Base-by-base conservation (phyloP, 371 early-diverging fungal species). In the Rhizopus stolonifer region DNA sequence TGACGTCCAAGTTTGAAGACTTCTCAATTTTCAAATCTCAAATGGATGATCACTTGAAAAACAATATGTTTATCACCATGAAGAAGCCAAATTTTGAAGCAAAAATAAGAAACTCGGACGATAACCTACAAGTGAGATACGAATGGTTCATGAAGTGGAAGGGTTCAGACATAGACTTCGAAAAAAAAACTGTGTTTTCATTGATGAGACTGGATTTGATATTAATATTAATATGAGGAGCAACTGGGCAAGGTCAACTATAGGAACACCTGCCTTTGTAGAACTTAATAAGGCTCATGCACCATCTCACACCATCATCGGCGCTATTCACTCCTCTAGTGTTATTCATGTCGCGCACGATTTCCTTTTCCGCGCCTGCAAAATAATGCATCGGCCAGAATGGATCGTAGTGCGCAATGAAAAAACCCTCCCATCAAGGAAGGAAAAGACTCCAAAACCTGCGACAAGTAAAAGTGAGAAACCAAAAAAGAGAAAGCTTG, bases 1-100 rank as follows among this genome's bases (percentile, higher is more conserved):
- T 52, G 52, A 43, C 31, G 42, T 52, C 43, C 31, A 26, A 52
- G 25, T 52, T 52, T 52, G 52, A 52, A 42, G 22, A 43, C 21
- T 52, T 43, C 44, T 42, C 40, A n/a, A 52, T 43, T 42, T 52
- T 32, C 21, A 52, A 32, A 18, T 43, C 52, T 32, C 52, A 52
- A 43, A 43, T 52, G 44, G 43, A 52, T 26, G 18, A 40, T 39
- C 26, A 51, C 40, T 51, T 51, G 39, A 24, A 26, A 51, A 47
- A 47, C 47, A 47, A 32, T 33, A 47, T 47, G 33, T 25, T 47
- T 25, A 29, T 42, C 24, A 18, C 51, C 25, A 29, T 39, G 43
- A 40, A 52, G 43, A 52, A 32, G 33, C 44, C 52, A 52, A 51
- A 26, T 39, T 42, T 51, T 26, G 40, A 51, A 25, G 40, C 42